A percentile compares a stretch with the other conserved stretches of the same genome.
Conservation (phyloP, 352 stramenopile species). For the Thalassiosira delicatula region DNA sequence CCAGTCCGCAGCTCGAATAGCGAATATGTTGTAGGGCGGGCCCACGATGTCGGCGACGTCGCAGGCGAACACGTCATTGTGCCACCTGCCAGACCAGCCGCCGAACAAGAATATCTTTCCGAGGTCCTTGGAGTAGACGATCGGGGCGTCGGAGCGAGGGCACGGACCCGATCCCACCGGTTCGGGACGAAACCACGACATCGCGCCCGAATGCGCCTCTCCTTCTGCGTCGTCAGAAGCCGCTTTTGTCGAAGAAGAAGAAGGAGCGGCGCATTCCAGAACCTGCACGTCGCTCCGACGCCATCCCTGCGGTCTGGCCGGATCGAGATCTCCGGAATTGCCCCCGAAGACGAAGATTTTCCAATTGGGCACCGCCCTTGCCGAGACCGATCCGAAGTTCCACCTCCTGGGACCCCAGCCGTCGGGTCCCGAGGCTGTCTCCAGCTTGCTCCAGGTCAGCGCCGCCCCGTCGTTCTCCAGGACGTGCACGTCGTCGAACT, state of each 20-base stretch:
- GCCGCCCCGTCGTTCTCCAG: conserved; percentile 87
- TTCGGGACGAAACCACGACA: conserved; percentile 86
- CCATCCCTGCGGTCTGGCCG: conserved; percentile 85
- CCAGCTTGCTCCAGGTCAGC: conserved; percentile 86
- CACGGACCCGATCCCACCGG: conserved; percentile 87
- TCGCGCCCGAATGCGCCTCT: too few relatives aligned
- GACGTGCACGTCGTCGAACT: conserved; percentile 96
- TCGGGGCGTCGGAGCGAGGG: conserved; percentile 89
- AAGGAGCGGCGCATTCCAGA: conserved; percentile 85
- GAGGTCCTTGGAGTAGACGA: conserved; percentile 90
- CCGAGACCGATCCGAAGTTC: conserved; percentile 93
- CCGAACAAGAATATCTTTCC: conserved; percentile 94
- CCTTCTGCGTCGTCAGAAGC: not conserved
- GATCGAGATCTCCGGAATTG: conserved; percentile 91
- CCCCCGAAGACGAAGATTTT: conserved; percentile 98
- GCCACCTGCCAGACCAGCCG: conserved; percentile 95
- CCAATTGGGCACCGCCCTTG: conserved; percentile 94
- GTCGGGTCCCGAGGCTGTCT: conserved; percentile 74
- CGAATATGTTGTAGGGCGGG: conserved; percentile 93
- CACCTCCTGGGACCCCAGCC: conserved; percentile 85
- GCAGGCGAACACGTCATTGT: conserved; percentile 90
- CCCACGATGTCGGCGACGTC: conserved; percentile 94
- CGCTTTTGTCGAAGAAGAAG: not conserved
- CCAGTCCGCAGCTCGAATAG: conserved; percentile 86
- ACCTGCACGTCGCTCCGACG: conserved; percentile 91